Evolutionary conservation across 805 yeast genomes (phyloP), one percentile per base, ranked within the genome.

Genomic region (Jamesozyma jinghongensis): DNA sequence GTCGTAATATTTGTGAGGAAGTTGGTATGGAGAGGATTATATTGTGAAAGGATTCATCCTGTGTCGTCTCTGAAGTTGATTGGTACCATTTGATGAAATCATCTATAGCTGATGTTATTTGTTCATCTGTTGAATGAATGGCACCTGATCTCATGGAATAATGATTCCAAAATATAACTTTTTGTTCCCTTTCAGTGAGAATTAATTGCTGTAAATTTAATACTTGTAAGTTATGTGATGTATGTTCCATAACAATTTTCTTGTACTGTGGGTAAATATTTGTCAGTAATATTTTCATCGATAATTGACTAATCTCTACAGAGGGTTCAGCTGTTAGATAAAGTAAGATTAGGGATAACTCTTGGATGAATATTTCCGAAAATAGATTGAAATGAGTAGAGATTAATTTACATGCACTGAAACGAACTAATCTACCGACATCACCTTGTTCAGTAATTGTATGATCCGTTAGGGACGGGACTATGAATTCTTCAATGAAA

Each of bases 401-500:
- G 0, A 79, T 56, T 2, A 77, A 51, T 5, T 49, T 29, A 2
- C 82, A 55, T 1, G 79, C 66, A 0, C 79, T 69, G 1, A 55
- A 47, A 36, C 97, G 65, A 1, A 86, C 73, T 50, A 77, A 72
- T 36, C 85, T 75, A 2, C 97, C 97, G n/a, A 87, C 88, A 62
- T 88, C 97, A 8, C 97, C 97, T 53, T 85, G 82, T 20, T 75
- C 75, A 0, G 90, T 83, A 2, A 73, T 63, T 0, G 94, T 75
- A 56, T 87, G 86, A 51, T 88, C 96, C 46, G 81, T 79, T 12
- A 90, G 59, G 27, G 75, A 71, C 1, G 18, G 13, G 16, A n/a
- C 14, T 34, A 13, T n/a, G 18, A 10, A n/a, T 32, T 20, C n/a
- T 14, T 13, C 14, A 25, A 34, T 16, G 28, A 13, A 19, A 33